Percentiles rank a stretch among this genome's conserved stretches.
phyloP scores from a whole-genome alignment of 441 rosid genomes.

The Pelargonium myrrhifolium region DNA sequence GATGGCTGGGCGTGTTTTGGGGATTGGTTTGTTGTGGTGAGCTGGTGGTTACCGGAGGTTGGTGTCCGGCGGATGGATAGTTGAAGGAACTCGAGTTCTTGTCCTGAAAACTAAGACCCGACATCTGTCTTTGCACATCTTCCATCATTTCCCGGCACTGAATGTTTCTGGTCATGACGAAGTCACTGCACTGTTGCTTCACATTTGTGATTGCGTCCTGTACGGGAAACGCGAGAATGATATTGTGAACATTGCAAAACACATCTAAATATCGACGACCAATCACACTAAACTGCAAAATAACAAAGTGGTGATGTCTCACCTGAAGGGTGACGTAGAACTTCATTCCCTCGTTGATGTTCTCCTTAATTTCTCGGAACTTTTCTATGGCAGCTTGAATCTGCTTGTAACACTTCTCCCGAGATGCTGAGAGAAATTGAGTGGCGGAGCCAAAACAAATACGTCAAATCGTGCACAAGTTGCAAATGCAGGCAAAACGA shows the following conservation, averaged over 20 bases:
- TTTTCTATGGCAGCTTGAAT: constrained; percentile 81
- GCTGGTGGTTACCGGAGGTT: not conserved
- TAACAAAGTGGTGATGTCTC: constrained; percentile 9
- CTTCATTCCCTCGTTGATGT: constrained; percentile 85
- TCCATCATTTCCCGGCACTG: constrained; percentile 96
- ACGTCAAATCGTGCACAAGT: constrained; percentile 3
- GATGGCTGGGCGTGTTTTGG: constrained; percentile 33
- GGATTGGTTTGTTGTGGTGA: constrained; percentile 42
- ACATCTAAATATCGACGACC: no score
- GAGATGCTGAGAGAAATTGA: constrained; percentile 50
- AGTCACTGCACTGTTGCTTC: constrained; percentile 96
- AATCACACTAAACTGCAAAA: no score
- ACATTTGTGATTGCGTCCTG: constrained; percentile 91
- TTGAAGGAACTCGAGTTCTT: constrained; percentile 40
- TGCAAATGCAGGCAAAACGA: not conserved
- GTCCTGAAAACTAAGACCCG: constrained; percentile 83
- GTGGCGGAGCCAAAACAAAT: constrained; percentile 3
- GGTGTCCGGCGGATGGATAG: no score
- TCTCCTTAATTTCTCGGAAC: constrained; percentile 87
- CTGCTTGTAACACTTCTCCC: constrained; percentile 84
- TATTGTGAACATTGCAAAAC: no score
- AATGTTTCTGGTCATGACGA: constrained; percentile 88
- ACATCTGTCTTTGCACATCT: constrained; percentile 83
- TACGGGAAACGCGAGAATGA: constrained; percentile 6
- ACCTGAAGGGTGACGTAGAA: constrained; percentile 97